Percentiles rank a stretch among this genome's conserved stretches.
phyloP scores from a whole-genome alignment of 1,139 yeast genomes.

The Schwanniomyces etchellsii region DNA sequence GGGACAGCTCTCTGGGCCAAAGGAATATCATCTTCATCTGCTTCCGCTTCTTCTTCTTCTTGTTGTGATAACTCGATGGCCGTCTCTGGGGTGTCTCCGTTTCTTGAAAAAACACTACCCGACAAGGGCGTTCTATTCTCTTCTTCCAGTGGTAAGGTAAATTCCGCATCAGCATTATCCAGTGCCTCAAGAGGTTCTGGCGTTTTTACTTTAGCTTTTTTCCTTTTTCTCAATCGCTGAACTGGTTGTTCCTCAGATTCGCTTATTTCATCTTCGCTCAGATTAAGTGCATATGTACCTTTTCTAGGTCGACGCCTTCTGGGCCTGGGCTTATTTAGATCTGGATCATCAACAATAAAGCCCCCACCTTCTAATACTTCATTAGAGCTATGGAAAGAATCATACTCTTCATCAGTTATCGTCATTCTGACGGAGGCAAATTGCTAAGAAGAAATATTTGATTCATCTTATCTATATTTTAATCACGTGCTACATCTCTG shows the following conservation, averaged over 20 bases:
- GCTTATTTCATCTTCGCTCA: slow-evolving; percentile 4
- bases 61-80: slow-evolving; percentile 22
- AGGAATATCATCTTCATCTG: slow-evolving; percentile 24
- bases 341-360: slow-evolving; percentile 35
- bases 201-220: slow-evolving; percentile 16
- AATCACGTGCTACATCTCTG: slow-evolving; percentile 1
- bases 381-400: too few relatives aligned
- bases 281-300: slow-evolving; percentile 18
- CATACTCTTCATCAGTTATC: too few relatives aligned
- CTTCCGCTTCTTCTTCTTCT: too few relatives aligned
- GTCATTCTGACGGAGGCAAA: too few relatives aligned
- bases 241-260: slow-evolving; percentile 10
- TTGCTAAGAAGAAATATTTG: too few relatives aligned
- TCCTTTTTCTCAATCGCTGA: slow-evolving; percentile 11
- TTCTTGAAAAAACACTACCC: not conserved
- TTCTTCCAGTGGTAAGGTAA: too few relatives aligned
- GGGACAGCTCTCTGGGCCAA: slow-evolving; percentile 13
- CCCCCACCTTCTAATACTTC: slow-evolving; percentile 29
- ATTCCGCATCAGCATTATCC: not conserved
- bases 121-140: not conserved
- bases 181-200: slow-evolving; percentile 11
- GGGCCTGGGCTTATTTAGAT: slow-evolving; percentile 10
- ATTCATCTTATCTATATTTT: too few relatives aligned
- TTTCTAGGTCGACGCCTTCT: slow-evolving; percentile 16
- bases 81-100: slow-evolving; percentile 7